Percentiles rank a stretch among this genome's conserved stretches.
These are phyloP conservation scores for Colletotrichum neosansevieriae DNA, from an alignment of 2,329 filamentous ascomycete species.

Conservation along the genomic window DNA sequence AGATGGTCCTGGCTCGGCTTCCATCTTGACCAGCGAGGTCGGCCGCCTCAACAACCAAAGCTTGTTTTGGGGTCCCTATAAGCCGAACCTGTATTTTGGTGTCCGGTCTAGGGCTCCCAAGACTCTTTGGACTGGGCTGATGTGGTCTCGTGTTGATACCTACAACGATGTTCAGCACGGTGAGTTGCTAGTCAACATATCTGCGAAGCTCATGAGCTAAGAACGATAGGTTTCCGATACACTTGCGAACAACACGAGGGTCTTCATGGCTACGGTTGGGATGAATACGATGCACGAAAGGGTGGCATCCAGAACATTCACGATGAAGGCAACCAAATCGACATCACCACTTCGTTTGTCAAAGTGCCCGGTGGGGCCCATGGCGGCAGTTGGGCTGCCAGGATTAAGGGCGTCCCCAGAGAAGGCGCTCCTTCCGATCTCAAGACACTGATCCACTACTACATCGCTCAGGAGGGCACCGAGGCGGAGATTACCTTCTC, in stretches of 20 bases:
- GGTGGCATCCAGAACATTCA: slow-evolving; percentile 93
- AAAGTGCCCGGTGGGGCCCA: slow-evolving; percentile 88
- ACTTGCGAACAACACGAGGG: slow-evolving; percentile 96
- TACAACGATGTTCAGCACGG: slow-evolving; percentile 81
- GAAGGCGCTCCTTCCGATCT: slow-evolving; percentile 74
- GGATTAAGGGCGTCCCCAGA: slow-evolving; percentile 84
- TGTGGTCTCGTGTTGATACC: slow-evolving; percentile 90
- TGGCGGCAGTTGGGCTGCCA: slow-evolving; percentile 91
- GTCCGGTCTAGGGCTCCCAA: slow-evolving; percentile 84
- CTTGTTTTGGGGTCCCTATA: slow-evolving; percentile 95
- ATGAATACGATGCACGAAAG: slow-evolving; percentile 90
- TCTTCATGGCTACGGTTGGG: slow-evolving; percentile 97
- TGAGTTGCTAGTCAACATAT: slow-evolving; percentile 55
- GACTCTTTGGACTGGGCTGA: slow-evolving; percentile 83
- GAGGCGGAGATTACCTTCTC: slow-evolving; percentile 72
- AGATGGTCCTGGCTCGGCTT: slow-evolving; percentile 40
- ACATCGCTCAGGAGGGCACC: slow-evolving; percentile 82
- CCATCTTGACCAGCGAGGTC: slow-evolving; percentile 62
- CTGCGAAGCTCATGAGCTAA: not conserved
- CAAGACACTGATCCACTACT: slow-evolving; percentile 85
- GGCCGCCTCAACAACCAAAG: slow-evolving; percentile 78
- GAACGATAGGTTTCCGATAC: slow-evolving; percentile 81
- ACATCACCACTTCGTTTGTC: slow-evolving; percentile 93
- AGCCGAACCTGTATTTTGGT: slow-evolving; percentile 94
- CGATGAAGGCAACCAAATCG: slow-evolving; percentile 87